These are phyloP conservation scores for Aureobasidium lini DNA, from an alignment of 2,329 filamentous ascomycete genomes.

Conservation along the genomic window DNA sequence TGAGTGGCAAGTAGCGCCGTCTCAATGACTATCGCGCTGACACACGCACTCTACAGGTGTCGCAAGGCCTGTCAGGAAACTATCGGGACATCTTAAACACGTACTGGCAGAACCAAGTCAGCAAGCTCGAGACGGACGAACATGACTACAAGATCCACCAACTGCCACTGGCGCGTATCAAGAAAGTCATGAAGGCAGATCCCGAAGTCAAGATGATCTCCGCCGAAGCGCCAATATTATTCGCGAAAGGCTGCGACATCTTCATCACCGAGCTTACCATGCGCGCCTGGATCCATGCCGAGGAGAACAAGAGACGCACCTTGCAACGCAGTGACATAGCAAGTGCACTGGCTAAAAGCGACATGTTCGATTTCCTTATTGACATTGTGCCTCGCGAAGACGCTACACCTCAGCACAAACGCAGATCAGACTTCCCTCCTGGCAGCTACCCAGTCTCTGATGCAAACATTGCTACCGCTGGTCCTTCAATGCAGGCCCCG, in stretches of 20 bases:
- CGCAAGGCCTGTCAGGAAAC: constrained; percentile 84
- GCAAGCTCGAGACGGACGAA: constrained; percentile 84
- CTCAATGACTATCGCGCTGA: neutral
- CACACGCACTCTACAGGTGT: constrained; percentile 54
- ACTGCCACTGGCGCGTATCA: constrained; percentile 92
- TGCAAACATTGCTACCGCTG: constrained; percentile 40
- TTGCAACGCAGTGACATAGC: constrained; percentile 95
- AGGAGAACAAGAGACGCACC: constrained; percentile 96
- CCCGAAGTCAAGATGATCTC: constrained; percentile 99
- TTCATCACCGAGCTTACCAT: constrained; percentile 99
- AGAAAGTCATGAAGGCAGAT: constrained; percentile 99
- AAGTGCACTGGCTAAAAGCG: constrained; percentile 88
- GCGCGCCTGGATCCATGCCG: constrained; percentile 98
- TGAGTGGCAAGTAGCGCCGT: constrained; percentile 36
- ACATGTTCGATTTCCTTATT: constrained; percentile 99
- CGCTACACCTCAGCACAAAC: constrained; percentile 75
- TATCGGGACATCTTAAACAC: constrained; percentile 97
- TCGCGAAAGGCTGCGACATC: constrained; percentile 97
- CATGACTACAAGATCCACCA: constrained; percentile 99
- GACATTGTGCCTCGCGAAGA: constrained; percentile 97
- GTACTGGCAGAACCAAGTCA: constrained; percentile 99
- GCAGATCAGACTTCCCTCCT: constrained; percentile 37
- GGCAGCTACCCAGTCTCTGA: constrained; percentile 42
- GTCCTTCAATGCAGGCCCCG: constrained; percentile 26
- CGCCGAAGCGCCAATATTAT: constrained; percentile 92